These are phyloP conservation scores for Macrophomina phaseolina DNA, from an alignment of 2,329 filamentous ascomycete species.

Conservation along the genomic window DNA sequence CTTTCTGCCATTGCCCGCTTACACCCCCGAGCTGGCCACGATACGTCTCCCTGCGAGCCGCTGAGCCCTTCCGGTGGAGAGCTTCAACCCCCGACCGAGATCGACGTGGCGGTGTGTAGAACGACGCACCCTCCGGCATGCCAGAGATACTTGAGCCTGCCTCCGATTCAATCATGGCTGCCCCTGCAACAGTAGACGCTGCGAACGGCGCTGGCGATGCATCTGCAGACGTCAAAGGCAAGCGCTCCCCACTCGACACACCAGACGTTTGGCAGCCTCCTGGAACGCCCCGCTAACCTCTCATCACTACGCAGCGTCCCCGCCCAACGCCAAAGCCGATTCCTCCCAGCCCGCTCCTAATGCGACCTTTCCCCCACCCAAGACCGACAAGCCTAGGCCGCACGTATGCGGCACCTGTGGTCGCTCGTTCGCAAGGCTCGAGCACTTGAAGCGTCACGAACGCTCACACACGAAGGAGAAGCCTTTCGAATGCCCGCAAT, in stretches of 20 bases:
- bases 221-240: conserved; percentile 21
- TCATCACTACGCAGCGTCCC: conserved; percentile 9
- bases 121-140: conserved; percentile 15
- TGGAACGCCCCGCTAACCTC: conserved; percentile 15
- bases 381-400: conserved; percentile 95
- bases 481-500: conserved; percentile 96
- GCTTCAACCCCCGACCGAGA: conserved; percentile 1
- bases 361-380: conserved; percentile 74
- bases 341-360: conserved; percentile 18
- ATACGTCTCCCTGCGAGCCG: not conserved
- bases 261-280: not conserved
- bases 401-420: conserved; percentile 92
- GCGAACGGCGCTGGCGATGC: conserved; percentile 19
- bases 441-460: conserved; percentile 97
- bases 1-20: not conserved
- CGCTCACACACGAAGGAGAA: conserved; percentile 99
- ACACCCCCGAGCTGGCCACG: conserved; percentile 12
- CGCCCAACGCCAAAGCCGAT: conserved; percentile 25
- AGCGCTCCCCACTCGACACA: conserved; percentile 4
- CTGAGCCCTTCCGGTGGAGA: conserved; percentile 7
- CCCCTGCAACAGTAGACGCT: conserved; percentile 22
- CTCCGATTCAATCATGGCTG: conserved; percentile 21
- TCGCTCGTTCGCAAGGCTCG: conserved; percentile 90
- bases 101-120: conserved; percentile 21
- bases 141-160: conserved; percentile 8